Evolutionary conservation across 805 yeast genomes (phyloP).

Genomic region (Wickerhamiella shivajii): DNA sequence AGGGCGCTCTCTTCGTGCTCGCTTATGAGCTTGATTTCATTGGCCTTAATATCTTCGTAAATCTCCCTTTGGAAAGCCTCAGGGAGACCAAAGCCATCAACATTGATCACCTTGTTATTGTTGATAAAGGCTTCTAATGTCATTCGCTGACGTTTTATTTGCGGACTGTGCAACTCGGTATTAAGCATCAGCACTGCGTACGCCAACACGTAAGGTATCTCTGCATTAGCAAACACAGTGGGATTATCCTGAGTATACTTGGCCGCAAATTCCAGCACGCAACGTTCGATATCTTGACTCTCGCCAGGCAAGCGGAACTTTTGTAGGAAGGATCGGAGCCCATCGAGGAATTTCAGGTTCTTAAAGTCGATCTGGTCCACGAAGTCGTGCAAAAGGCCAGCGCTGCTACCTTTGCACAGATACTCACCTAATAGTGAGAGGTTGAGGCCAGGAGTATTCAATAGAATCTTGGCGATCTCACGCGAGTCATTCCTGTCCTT

Average conservation of each 20-base stretch:
- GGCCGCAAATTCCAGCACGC: slow-evolving; percentile 93
- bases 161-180: slow-evolving; percentile 85
- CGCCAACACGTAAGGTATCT: slow-evolving; percentile 81
- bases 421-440: slow-evolving; percentile 79
- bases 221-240: slow-evolving; percentile 69
- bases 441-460: slow-evolving; percentile 58
- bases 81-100: slow-evolving; percentile 77
- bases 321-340: slow-evolving; percentile 73
- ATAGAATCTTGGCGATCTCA: slow-evolving; percentile 60
- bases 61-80: slow-evolving; percentile 53
- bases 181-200: slow-evolving; percentile 87
- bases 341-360: slow-evolving; percentile 59
- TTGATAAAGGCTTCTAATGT: slow-evolving; percentile 70
- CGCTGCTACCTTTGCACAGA: slow-evolving; percentile 78
- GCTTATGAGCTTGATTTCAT: slow-evolving; percentile 82
- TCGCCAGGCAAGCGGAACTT: slow-evolving; percentile 93
- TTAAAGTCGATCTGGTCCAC: slow-evolving; percentile 76
- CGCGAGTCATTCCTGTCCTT: slow-evolving; percentile 42
- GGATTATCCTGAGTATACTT: slow-evolving; percentile 83
- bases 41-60: slow-evolving; percentile 59
- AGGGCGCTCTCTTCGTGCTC: slow-evolving; percentile 89
- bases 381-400: slow-evolving; percentile 82
- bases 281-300: slow-evolving; percentile 93
- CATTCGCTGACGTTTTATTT: slow-evolving; percentile 71
- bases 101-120: slow-evolving; percentile 84